Evolutionary conservation across 192 early-diverging fungal species (phyloP), one percentile per base, ranked within the genome.

Genomic region (Martensiomyces pterosporus): DNA sequence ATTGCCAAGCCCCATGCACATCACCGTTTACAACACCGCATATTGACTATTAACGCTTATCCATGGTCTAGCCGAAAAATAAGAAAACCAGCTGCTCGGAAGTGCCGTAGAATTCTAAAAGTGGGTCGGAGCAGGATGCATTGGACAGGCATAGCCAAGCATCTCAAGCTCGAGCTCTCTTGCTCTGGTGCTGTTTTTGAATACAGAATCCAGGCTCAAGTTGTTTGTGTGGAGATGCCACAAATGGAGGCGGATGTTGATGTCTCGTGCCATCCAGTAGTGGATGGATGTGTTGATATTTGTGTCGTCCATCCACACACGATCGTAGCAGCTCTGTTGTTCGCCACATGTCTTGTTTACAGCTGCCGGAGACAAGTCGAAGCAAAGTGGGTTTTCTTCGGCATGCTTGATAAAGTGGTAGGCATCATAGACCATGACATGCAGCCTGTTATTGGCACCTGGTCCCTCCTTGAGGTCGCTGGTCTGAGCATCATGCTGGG

Each of bases 391-490:
- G 32, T 54, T 66, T 15, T 47, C 33, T 24, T 56, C 29, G 9
- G 63, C 70, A 45, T 73, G 70, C 58, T 73, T 73, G 34, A 73
- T 52, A 53, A 73, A 73, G 42, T 60, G 41, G 38, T 73, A 61
- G 7, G 70, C 70, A 37, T 73, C 63, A 33, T 73, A 73, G 5
- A 73, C 57, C 70, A 73, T 73, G 9, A 72, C 42, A 9, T 60
- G 60, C 44, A 72, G 61, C 22, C 48, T 48, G n/a, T n/a, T n/a
- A n/a, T n/a, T n/a, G n/a, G n/a, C n/a, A n/a, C n/a, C n/a, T n/a
- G n/a, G n/a, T n/a, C n/a, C n/a, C n/a, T n/a, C n/a, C n/a, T n/a
- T n/a, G n/a, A n/a, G n/a, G n/a, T n/a, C n/a, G n/a, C n/a, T n/a
- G n/a, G n/a, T n/a, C n/a, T n/a, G n/a, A n/a, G n/a, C n/a, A n/a